These are phyloP conservation scores for Leptomonas seymouri DNA, from an alignment of 208 protist species.

Conservation along the genomic window DNA sequence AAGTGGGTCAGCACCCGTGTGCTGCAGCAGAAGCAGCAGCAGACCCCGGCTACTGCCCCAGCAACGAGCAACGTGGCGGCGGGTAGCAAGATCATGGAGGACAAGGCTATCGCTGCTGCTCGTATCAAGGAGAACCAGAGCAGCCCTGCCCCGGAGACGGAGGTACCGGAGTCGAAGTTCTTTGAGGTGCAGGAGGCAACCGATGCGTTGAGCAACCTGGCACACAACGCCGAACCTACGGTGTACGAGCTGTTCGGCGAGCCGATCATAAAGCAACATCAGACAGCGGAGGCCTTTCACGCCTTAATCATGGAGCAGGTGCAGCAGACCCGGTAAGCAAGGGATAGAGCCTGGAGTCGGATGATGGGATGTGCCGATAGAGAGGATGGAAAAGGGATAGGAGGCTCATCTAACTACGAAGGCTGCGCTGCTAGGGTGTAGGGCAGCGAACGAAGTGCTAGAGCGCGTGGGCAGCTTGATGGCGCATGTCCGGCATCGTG, in stretches of 20 bases:
- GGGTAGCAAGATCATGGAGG: slow-evolving; percentile 53
- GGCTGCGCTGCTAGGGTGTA: too few relatives aligned
- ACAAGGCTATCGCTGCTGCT: slow-evolving; percentile 50
- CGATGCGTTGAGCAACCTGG: slow-evolving; percentile 86
- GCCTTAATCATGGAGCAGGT: slow-evolving; percentile 38
- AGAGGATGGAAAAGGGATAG: not conserved
- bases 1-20: slow-evolving; percentile 44
- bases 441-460: too few relatives aligned
- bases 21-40: slow-evolving; percentile 44
- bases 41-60: slow-evolving; percentile 24
- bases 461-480: too few relatives aligned
- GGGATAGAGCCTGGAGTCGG: not conserved
- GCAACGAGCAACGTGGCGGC: slow-evolving; percentile 18
- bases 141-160: slow-evolving; percentile 30
- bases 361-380: not conserved
- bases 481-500: too few relatives aligned
- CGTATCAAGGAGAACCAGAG: slow-evolving; percentile 42
- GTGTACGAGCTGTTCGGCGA: slow-evolving; percentile 39
- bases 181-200: slow-evolving; percentile 86
- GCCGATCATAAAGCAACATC: slow-evolving; percentile 32
- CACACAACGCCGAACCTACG: slow-evolving; percentile 53
- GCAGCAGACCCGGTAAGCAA: slow-evolving; percentile 22
- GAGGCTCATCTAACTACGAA: too few relatives aligned
- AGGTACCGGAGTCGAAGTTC: slow-evolving; percentile 47
- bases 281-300: slow-evolving; percentile 43